Conservation (phyloP, 192 early-diverging fungal species). For the Ambispora gerdemannii region DNA sequence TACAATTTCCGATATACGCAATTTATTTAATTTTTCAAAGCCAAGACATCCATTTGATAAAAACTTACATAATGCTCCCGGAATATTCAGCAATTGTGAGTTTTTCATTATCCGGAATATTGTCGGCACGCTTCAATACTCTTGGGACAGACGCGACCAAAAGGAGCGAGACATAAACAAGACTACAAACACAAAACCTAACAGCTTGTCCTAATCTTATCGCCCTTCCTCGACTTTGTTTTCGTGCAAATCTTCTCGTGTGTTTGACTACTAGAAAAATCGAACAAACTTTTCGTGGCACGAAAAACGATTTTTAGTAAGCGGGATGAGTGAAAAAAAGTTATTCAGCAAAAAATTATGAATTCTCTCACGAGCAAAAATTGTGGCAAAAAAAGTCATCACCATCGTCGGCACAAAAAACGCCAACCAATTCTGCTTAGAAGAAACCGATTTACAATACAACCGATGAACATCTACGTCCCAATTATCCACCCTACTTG, state of each 20-base stretch:
- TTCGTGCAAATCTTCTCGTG: background rate
- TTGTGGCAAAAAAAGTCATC: background rate
- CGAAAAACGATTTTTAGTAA: too few relatives aligned
- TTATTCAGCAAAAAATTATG: background rate
- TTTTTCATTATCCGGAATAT: background rate
- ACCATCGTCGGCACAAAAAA: background rate
- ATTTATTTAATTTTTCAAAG: too few relatives aligned
- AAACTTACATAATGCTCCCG: background rate
- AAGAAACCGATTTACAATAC: background rate
- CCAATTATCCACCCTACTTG: background rate
- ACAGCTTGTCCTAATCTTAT: slow-evolving; percentile 18
- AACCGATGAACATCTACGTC: background rate
- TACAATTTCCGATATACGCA: background rate
- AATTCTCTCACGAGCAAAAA: background rate
- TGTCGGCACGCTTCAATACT: background rate
- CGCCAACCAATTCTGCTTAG: background rate
- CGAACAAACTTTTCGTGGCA: background rate
- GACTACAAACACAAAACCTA: background rate
- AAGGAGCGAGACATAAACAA: background rate
- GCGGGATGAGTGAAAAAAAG: background rate
- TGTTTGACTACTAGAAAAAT: background rate
- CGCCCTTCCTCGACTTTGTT: background rate
- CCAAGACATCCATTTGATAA: too few relatives aligned
- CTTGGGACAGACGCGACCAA: background rate
- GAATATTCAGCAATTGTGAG: background rate